Percentiles rank a stretch among this genome's conserved stretches.
These are phyloP conservation scores for Otatea glauca DNA, from an alignment of 176 grass and related monocot genomes.

Conservation along the genomic window DNA sequence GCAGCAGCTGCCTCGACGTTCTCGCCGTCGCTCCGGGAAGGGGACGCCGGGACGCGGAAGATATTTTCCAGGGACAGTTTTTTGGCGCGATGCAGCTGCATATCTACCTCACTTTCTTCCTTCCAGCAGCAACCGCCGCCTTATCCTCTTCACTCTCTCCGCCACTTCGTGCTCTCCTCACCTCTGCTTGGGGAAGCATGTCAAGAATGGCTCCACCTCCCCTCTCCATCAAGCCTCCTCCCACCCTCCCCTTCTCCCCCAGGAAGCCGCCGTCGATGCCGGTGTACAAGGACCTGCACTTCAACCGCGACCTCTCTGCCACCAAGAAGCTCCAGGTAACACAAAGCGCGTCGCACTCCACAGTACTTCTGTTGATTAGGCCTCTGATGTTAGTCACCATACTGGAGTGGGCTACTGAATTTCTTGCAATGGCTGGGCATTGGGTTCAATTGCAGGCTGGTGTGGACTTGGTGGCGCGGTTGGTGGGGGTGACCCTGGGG, in stretches of 20 bases:
- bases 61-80: conserved; percentile 40
- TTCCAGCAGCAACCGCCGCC: conserved; percentile 10
- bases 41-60: background rate
- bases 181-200: conserved; percentile 19
- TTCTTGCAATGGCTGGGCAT: background rate
- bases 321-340: conserved; percentile 88
- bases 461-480: conserved; percentile 78
- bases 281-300: conserved; percentile 84
- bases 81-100: conserved; percentile 43
- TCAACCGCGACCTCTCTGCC: conserved; percentile 87
- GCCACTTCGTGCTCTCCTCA: background rate
- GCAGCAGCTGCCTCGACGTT: background rate
- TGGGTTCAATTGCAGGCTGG: conserved; percentile 54
- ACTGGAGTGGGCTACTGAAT: background rate
- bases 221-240: conserved; percentile 53
- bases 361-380: background rate
- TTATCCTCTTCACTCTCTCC: conserved; percentile 45
- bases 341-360: background rate
- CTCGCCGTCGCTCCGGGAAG: background rate
- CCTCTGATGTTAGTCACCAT: background rate
- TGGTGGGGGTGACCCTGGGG: conserved; percentile 91
- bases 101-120: background rate
- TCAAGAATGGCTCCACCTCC: conserved; percentile 58
- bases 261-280: conserved; percentile 63
- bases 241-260: conserved; percentile 73